These are phyloP conservation scores for Globisporangium orthogonon DNA, from an alignment of 352 stramenopile genomes.

Conservation along the genomic window DNA sequence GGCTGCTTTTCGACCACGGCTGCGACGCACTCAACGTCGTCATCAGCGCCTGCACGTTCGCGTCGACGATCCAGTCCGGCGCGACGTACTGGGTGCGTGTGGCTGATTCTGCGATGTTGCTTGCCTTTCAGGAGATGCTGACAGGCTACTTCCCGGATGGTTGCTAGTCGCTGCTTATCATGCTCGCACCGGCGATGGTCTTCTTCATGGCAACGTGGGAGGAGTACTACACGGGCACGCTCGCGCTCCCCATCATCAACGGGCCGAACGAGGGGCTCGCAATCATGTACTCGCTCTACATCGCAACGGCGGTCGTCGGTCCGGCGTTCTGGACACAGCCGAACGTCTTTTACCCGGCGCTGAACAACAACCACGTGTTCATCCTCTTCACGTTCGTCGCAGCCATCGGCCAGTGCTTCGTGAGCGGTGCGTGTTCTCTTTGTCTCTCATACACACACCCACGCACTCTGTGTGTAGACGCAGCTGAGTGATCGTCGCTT, in stretches of 20 bases:
- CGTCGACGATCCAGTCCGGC: constrained; percentile 82
- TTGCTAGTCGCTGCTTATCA: constrained; percentile 61
- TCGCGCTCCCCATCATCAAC: constrained; percentile 94
- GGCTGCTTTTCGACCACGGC: constrained; percentile 81
- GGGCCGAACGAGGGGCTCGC: constrained; percentile 94
- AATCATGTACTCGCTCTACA: constrained; percentile 83
- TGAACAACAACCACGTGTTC: constrained; percentile 79
- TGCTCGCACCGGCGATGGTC: constrained; percentile 71
- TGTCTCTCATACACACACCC: too few relatives aligned
- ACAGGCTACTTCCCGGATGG: background rate
- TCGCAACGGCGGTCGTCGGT: constrained; percentile 54
- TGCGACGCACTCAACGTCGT: constrained; percentile 84
- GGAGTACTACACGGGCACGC: constrained; percentile 95
- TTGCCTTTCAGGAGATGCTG: background rate
- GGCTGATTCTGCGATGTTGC: background rate
- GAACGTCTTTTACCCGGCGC: constrained; percentile 46
- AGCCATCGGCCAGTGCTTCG: constrained; percentile 58
- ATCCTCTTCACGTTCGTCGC: constrained; percentile 65
- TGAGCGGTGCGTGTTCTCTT: constrained; percentile 41
- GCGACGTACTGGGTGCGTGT: constrained; percentile 68
- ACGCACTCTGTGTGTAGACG: background rate
- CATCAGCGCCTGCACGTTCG: constrained; percentile 78
- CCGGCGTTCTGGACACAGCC: constrained; percentile 61
- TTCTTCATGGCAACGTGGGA: constrained; percentile 99
- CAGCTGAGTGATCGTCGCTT: background rate